These are phyloP conservation scores for Phytophthora rubi DNA, from an alignment of 352 stramenopile species.

Conservation along the genomic window DNA sequence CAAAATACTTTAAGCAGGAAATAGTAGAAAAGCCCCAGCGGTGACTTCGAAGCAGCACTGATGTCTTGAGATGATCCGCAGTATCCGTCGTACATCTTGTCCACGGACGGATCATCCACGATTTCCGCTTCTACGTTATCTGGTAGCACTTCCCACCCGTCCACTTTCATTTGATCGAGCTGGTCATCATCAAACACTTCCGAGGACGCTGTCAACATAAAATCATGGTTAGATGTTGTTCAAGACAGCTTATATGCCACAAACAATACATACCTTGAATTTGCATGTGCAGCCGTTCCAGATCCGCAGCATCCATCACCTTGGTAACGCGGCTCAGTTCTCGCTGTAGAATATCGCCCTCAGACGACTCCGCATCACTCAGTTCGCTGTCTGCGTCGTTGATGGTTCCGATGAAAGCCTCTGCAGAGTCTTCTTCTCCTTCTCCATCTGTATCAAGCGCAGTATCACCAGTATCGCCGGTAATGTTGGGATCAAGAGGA, in stretches of 20 bases:
- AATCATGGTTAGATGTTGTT: conserved; percentile 1
- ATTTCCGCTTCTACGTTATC: not conserved
- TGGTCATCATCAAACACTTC: conserved; percentile 2
- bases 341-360: not conserved
- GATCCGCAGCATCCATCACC: not conserved
- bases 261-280: conserved; percentile 9
- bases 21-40: conserved; percentile 13
- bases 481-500: not conserved
- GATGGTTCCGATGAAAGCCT: not conserved
- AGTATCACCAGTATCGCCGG: not conserved
- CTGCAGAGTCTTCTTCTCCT: not conserved
- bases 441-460: conserved; percentile 1
- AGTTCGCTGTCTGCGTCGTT: no score
- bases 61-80: conserved; percentile 2
- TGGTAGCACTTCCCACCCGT: conserved; percentile 7
- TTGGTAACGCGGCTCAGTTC: not conserved
- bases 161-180: conserved; percentile 6
- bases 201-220: conserved; percentile 18
- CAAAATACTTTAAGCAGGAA: conserved; percentile 22
- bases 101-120: not conserved
- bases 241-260: conserved; percentile 1
- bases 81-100: conserved; percentile 13
- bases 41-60: not conserved
- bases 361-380: not conserved
- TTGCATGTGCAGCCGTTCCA: not conserved